These are phyloP conservation scores for Salix dunnii DNA, from an alignment of 345 rosid genomes.

Conservation along the genomic window DNA sequence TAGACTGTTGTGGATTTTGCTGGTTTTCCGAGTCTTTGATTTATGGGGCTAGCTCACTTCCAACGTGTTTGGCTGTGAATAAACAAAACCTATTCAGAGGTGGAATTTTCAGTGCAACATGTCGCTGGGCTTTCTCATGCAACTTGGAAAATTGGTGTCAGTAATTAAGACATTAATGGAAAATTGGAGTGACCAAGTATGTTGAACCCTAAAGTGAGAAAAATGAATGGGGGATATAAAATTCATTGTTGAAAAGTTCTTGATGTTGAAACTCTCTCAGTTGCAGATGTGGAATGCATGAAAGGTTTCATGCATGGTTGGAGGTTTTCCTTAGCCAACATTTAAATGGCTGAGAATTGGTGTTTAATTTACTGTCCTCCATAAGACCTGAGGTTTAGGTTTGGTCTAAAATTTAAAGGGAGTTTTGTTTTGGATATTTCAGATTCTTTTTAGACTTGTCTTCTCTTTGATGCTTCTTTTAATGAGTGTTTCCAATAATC, in stretches of 20 bases:
- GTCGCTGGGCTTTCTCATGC: conserved; percentile 3
- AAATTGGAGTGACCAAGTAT: background rate
- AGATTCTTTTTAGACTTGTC: conserved; percentile 16
- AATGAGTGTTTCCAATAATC: conserved; percentile 7
- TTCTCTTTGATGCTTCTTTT: conserved; percentile 8
- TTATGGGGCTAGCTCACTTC: conserved; percentile 23
- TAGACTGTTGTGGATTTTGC: conserved; percentile 32
- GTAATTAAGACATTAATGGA: background rate
- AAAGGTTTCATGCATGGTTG: background rate
- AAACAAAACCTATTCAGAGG: background rate
- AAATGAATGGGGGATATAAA: background rate
- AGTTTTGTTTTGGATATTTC: conserved; percentile 12
- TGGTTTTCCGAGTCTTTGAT: conserved; percentile 16
- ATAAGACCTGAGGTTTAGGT: conserved; percentile 24
- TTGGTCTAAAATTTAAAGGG: conserved; percentile 11
- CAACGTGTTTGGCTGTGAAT: conserved; percentile 16
- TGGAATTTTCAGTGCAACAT: background rate
- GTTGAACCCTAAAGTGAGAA: background rate
- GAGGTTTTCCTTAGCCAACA: background rate
- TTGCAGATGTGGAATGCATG: background rate
- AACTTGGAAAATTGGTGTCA: conserved; percentile 3
- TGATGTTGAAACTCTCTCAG: background rate
- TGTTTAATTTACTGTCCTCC: conserved; percentile 2
- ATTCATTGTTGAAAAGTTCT: conserved; percentile 10
- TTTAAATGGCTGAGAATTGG: conserved; percentile 8